Percentiles rank a stretch among this genome's conserved stretches.
These are phyloP conservation scores for Aspergillus sergii DNA, from an alignment of 2,329 filamentous ascomycete species.

Conservation along the genomic window DNA sequence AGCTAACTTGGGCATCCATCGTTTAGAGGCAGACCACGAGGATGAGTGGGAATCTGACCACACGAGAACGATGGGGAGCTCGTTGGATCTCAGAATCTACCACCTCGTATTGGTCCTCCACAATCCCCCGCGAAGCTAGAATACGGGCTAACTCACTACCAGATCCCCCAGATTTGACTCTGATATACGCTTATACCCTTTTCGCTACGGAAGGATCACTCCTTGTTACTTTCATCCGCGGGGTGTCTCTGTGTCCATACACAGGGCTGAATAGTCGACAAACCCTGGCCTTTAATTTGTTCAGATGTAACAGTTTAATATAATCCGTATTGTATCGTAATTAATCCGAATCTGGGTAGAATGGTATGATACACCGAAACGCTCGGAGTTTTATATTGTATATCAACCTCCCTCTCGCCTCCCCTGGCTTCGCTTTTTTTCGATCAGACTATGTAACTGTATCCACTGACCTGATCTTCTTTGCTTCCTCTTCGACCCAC, in stretches of 20 bases:
- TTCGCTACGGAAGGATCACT: background rate
- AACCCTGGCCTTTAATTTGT: background rate
- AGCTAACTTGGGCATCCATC: background rate
- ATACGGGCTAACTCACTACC: background rate
- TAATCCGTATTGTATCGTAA: background rate
- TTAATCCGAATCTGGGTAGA: background rate
- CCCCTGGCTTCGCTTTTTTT: background rate
- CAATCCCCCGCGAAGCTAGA: background rate
- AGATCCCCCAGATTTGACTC: background rate
- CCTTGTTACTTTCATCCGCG: background rate
- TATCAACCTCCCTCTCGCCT: background rate
- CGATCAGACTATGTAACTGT: background rate
- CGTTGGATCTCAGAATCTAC: background rate
- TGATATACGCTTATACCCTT: background rate
- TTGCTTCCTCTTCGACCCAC: background rate
- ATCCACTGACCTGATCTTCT: background rate
- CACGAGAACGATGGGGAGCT: background rate
- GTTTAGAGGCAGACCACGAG: background rate
- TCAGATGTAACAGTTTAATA: background rate
- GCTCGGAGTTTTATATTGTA: background rate
- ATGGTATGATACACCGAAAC: background rate
- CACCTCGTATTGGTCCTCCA: background rate
- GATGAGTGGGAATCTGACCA: background rate
- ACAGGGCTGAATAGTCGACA: background rate
- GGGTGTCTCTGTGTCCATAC: background rate